Evolutionary conservation across 1,139 yeast species (phyloP), one percentile per base, ranked within the genome.

Genomic region (Starmera stellimalicola): DNA sequence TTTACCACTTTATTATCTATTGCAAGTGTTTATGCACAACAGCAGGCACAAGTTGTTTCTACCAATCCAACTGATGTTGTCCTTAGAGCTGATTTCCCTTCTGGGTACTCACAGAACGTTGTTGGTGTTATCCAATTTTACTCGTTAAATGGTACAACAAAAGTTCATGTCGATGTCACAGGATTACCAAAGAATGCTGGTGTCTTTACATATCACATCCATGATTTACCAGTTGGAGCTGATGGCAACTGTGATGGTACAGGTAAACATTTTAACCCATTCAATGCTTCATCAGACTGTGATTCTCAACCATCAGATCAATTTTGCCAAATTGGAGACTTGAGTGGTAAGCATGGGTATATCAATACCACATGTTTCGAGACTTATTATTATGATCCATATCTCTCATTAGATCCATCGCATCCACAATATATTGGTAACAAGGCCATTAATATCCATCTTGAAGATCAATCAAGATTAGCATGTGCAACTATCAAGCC

Each of bases 271-370:
- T 70, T 74, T 38, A 71, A 73, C 45, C 80, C 80, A 10, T 73
- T 60, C 47, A 46, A 56, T 31, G 76, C 73, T 3, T 51, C 64
- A 14, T 50, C 58, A 3, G 59, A 60, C 32, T 73, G 78, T 51
- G 65, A 62, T 30, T 43, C 45, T 11, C 64, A 65, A 38, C 62
- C 60, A 16, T 62, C 64, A 43, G 77, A 76, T 51, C 57, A 74
- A 8, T 59, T 55, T 32, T 73, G 80, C 51, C 72, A 70, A 52
- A 65, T 73, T 20, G 81, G 82, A 30, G 80, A 75, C 48, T 67
- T 75, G 43, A 68, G 77, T 30, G 81, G 81, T 22, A 75, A 74
- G 48, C 78, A 74, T 51, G 82, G 81, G 3, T 60, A 61, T 54
- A 69, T 74, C 41, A 62, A 70, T 45, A 60, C 73, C 18, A 71